phyloP scores from a whole-genome alignment of 352 stramenopile species.

The Phytophthora palmivora region DNA sequence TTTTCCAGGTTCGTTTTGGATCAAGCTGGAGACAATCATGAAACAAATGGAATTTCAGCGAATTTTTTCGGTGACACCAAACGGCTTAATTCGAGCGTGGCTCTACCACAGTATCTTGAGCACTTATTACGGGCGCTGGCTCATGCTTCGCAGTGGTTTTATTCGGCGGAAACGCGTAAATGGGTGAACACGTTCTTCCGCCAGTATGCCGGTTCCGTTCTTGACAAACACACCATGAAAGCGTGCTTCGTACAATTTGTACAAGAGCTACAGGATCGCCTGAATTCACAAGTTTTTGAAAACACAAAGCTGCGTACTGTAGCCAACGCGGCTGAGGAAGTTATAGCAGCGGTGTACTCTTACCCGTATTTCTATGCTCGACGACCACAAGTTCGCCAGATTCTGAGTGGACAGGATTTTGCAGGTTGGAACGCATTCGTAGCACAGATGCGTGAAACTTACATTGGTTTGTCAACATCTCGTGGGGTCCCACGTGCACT shows the following conservation, averaged over 20 bases:
- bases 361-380: constrained; percentile 51
- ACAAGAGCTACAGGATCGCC: constrained; percentile 45
- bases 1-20: constrained; percentile 55
- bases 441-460: constrained; percentile 72
- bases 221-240: constrained; percentile 57
- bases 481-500: no score
- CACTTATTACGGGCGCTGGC: constrained; percentile 40
- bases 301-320: constrained; percentile 46
- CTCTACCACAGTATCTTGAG: constrained; percentile 44
- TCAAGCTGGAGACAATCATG: constrained; percentile 8
- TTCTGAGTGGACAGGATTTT: constrained; percentile 60
- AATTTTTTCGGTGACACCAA: neutral
- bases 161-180: constrained; percentile 46
- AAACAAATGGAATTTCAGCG: no score
- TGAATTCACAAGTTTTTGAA: constrained; percentile 59
- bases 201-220: constrained; percentile 34
- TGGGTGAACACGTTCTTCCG: constrained; percentile 57
- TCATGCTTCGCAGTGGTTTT: constrained; percentile 58
- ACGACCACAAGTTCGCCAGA: constrained; percentile 53
- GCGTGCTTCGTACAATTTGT: constrained; percentile 56
- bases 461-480: constrained; percentile 34
- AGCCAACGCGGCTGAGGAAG: constrained; percentile 61
- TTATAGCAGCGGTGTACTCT: constrained; percentile 71
- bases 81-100: neutral
- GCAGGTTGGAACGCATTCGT: constrained; percentile 65